These are phyloP conservation scores for Sanghuangporus weigelae DNA, from an alignment of 1,284 basidiomycete species.

Conservation along the genomic window DNA sequence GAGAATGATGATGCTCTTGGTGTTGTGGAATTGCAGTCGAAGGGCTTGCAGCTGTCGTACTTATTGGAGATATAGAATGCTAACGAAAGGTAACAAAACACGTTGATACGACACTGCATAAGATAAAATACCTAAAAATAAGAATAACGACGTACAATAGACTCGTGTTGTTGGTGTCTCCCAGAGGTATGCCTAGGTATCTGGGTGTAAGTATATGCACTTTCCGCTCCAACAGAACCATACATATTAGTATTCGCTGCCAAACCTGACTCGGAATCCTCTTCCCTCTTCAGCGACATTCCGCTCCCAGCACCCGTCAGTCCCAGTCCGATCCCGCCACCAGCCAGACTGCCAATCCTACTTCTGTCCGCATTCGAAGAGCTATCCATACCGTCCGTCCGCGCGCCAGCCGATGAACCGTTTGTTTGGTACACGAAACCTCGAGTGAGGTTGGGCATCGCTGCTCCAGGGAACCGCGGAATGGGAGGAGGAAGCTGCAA, in stretches of 20 bases:
- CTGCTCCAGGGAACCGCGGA: background rate
- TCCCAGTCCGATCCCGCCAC: background rate
- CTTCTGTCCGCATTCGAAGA: background rate
- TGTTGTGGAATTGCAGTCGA: background rate
- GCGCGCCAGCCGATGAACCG: background rate
- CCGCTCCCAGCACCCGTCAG: background rate
- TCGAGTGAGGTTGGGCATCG: background rate
- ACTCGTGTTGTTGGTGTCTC: background rate
- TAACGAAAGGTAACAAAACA: background rate
- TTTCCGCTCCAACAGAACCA: background rate
- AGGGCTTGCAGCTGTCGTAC: background rate
- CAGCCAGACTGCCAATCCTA: background rate
- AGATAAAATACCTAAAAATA: background rate
- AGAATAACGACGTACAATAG: background rate
- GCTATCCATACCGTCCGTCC: background rate
- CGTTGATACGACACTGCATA: background rate
- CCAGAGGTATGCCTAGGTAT: background rate
- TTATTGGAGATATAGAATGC: background rate
- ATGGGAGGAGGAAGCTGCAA: slow-evolving; percentile 7
- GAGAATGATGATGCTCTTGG: slow-evolving; percentile 2
- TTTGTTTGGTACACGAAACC: background rate
- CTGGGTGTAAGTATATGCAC: background rate
- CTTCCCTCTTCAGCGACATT: background rate
- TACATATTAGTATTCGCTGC: background rate
- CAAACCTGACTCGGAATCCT: background rate